Base-by-base conservation (phyloP, 257 asterid genomes). In the Nyctanthes arbortristis region DNA sequence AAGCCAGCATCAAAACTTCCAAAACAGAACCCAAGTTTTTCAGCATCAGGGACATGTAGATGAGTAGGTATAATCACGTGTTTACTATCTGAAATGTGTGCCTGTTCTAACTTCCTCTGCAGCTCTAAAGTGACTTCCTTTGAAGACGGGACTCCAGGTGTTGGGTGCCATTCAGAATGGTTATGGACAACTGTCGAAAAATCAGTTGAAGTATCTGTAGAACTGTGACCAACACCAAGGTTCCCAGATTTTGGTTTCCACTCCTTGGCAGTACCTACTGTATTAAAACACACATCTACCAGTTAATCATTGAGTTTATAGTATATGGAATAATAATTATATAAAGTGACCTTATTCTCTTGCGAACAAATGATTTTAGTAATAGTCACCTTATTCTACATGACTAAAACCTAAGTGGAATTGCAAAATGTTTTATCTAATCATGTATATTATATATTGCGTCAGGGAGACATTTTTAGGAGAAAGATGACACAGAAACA, bases 1-100 rank as follows among this genome's bases (percentile, higher is more conserved):
- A 87, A 84, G 79, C 84, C 77, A 68, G 89, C 79, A 73, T 87
- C 97, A 71, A 93, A 93, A 76, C 97, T 93, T 82, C 98, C 98
- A 81, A 93, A 93, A 78, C 92, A 79, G 70, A 93, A 93, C 70
- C 96, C 95, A 71, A 93, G 97, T 65, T 90, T 90, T 69, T 87
- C 91, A 73, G 84, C 84, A 69, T 85, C 92, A 60, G 96, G 96
- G 35, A 88, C 93, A 75, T 93, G 98, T 36, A 90, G 87, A 71
- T 93, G 96, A 75, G 76, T 79, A 16, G 98, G 98, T 22, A 93
- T 85, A 75, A 88, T 84, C 71, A 93, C 98, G 79, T 86, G 91
- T 68, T 84, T 84, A 37, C 81, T 80, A 60, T 79, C 90, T 65
- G 93, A 87, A 67, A 93, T 73, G 75, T 79, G 88, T 0, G 80